Base-by-base conservation (phyloP, 2,329 filamentous ascomycete species). In the Juglanconis sp. region DNA sequence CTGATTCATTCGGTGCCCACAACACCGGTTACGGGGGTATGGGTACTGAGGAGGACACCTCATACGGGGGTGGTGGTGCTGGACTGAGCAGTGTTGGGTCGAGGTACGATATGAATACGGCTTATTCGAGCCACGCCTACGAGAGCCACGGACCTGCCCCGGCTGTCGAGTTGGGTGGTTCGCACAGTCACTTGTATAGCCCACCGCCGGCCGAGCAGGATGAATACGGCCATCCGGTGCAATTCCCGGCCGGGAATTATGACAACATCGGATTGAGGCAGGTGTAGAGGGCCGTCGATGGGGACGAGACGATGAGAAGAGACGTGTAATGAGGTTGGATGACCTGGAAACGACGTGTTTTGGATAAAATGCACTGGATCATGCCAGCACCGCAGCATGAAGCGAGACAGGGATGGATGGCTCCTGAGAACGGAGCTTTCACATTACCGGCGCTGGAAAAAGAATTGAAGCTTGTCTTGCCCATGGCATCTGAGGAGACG, bases 191-290 rank as follows among this genome's bases (percentile, higher is more conserved):
- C 34, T 65, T 69, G 61, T 81, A 76, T 64, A 74, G 70, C 46
- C 73, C 74, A 7, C 54, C 61, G 5, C 76, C 76, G 5, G 72
- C 74, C 1, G 73, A 74, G 4, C 71, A 76, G 30, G 75, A 78
- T 24, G 75, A 76, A 34, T 81, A 79, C 63, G 72, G 75, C 55
- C 68, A 71, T 61, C 80, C 82, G 0, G 80, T 74, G 24, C 78
- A 81, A 57, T 88, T 87, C 69, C 85, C 85, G 2, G 71, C 74
- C 24, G 85, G 70, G 40, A 80, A 85, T 68, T 87, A 88, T 69
- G 55, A 57, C 55, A 57, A 57, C 11, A 51, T 57, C 36, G 55
- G 55, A 3, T 44, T 57, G 36, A 81, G 85, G 67, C 76, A 81
- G 62, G 78, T 75, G 62, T 74, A 72, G 68, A 73, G 65, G 67